A percentile compares a stretch with the other conserved stretches of the same genome.
Evolutionary conservation across 208 protist genomes (phyloP).

Genomic region (Crithidia expoeki): DNA sequence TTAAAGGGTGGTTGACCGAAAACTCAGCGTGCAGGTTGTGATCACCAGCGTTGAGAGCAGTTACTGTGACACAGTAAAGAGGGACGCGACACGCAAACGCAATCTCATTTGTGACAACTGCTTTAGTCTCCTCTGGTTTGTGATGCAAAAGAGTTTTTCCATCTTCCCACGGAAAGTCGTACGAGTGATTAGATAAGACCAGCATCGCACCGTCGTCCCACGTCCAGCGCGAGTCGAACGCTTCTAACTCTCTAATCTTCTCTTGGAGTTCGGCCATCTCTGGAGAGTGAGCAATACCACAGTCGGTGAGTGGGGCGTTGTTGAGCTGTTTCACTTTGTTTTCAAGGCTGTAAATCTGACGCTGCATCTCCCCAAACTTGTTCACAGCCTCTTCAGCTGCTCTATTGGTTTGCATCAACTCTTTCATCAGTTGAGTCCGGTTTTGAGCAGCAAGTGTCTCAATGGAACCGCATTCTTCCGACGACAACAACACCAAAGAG

Average conservation of each 20-base stretch:
- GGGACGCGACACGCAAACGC: slow-evolving; percentile 43
- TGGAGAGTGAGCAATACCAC: background rate
- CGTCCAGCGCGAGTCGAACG: slow-evolving; percentile 15
- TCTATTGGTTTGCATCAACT: background rate
- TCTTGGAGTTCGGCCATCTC: slow-evolving; percentile 10
- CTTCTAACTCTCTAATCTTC: slow-evolving; percentile 26
- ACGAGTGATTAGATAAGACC: slow-evolving; percentile 44
- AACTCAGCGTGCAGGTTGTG: slow-evolving; percentile 41
- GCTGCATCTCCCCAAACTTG: slow-evolving; percentile 13
- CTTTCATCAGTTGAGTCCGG: slow-evolving; percentile 9
- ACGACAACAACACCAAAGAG: slow-evolving; percentile 16
- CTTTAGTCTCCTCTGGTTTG: slow-evolving; percentile 53
- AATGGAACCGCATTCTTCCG: slow-evolving; percentile 18
- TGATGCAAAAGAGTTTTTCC: slow-evolving; percentile 36
- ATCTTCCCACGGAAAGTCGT: slow-evolving; percentile 40
- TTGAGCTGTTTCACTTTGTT: slow-evolving; percentile 8
- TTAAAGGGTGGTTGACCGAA: slow-evolving; percentile 37
- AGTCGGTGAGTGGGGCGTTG: background rate
- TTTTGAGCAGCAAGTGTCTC: slow-evolving; percentile 4
- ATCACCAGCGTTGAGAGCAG: slow-evolving; percentile 11
- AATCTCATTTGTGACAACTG: slow-evolving; percentile 34
- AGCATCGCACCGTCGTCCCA: slow-evolving; percentile 20
- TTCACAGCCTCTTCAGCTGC: background rate
- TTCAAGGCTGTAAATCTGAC: slow-evolving; percentile 5
- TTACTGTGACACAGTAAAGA: slow-evolving; percentile 36